A percentile compares a stretch with the other conserved stretches of the same genome.
phyloP scores from a whole-genome alignment of 352 stramenopile genomes.

The Saprolegnia parasitica region DNA sequence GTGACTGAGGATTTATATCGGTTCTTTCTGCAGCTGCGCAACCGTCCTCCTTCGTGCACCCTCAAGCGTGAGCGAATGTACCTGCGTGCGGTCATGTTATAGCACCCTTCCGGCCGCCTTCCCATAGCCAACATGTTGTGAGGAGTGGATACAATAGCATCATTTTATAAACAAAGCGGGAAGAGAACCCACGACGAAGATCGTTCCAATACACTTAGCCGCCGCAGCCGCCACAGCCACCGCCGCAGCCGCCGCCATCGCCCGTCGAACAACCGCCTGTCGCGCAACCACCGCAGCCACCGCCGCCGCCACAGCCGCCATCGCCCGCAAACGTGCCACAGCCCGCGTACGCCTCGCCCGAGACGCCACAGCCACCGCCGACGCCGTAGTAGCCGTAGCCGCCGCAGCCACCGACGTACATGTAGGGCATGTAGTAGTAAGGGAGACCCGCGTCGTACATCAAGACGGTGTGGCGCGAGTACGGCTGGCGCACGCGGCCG shows the following conservation, averaged over 20 bases:
- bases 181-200: too few relatives aligned
- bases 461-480: slow-evolving; percentile 21
- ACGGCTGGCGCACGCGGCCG: slow-evolving; percentile 22
- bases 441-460: slow-evolving; percentile 18
- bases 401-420: slow-evolving; percentile 9
- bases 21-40: too few relatives aligned
- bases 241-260: slow-evolving; percentile 7
- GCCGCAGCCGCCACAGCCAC: slow-evolving; percentile 1
- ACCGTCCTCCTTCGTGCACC: too few relatives aligned
- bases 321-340: slow-evolving; percentile 12
- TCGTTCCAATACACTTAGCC: not conserved
- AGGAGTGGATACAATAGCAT: too few relatives aligned
- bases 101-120: too few relatives aligned
- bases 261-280: not conserved
- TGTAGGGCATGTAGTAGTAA: slow-evolving; percentile 16
- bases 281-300: slow-evolving; percentile 13
- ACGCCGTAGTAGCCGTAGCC: slow-evolving; percentile 13
- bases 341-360: not conserved
- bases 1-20: too few relatives aligned
- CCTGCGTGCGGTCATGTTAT: too few relatives aligned
- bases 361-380: slow-evolving; percentile 14
- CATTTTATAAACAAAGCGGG: too few relatives aligned
- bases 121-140: too few relatives aligned
- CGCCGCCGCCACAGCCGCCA: not conserved
- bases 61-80: too few relatives aligned